Base-by-base conservation (phyloP, 768 basidiomycete species). In the Agrocybe pediades region DNA sequence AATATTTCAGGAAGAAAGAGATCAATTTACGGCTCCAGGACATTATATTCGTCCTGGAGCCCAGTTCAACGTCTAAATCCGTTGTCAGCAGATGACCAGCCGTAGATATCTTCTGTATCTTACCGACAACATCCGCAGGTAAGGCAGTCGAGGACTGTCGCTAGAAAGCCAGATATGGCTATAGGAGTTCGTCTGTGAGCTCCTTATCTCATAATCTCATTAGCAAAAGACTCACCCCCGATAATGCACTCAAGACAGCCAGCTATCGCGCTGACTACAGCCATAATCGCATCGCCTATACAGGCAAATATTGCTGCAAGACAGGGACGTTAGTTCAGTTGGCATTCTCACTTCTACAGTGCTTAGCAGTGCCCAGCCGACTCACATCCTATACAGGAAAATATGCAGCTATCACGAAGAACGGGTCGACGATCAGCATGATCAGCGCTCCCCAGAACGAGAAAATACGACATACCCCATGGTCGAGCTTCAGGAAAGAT, bases 191-290 rank as follows among this genome's bases (percentile, higher is more conserved):
- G 19, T 40, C 21, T n/a, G n/a, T n/a, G n/a, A n/a, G n/a, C n/a
- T n/a, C n/a, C n/a, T n/a, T n/a, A n/a, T n/a, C 8, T n/a, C 19
- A 19, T 21, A 30, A 9, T 33, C 23, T 39, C 16, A 16, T 21
- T 25, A 36, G 16, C 41, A 13, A 15, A 29, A 39, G 46, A 62
- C 74, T 44, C 51, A 79, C 80, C 71, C 40, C 63, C 73, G 40
- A 83, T 67, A 17, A 82, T 74, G 49, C 79, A 79, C 62, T 78
- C 77, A 21, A 81, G 30, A 46, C 75, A 78, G 3, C 71, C 74
- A 9, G 72, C 75, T 30, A 82, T 73, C 19, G 62, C 49, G 13
- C 57, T 62, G 6, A 80, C 59, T 43, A 79, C 64, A 15, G 64
- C 60, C 66, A 78, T 74, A 41, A 81, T 64, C 9, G 65, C 62